Evolutionary conservation across 23 red algal species (phyloP).

Genomic region (Agarophyton chilense): DNA sequence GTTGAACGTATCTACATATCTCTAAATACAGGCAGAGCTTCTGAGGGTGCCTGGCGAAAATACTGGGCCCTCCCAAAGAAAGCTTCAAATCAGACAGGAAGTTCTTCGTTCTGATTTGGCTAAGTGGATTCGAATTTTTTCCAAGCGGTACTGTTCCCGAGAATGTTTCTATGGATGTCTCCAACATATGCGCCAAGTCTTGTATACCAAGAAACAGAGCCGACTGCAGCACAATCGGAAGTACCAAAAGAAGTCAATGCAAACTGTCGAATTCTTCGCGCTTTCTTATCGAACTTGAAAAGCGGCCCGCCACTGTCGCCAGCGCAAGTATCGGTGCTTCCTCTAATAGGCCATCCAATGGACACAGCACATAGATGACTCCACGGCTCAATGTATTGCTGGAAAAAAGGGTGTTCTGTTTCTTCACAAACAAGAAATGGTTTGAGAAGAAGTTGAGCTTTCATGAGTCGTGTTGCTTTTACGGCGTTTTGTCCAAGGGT

Average conservation of each 20-base stretch:
- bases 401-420: conserved; percentile 25
- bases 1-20: no score
- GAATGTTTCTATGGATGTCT: conserved; percentile 29
- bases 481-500: conserved; percentile 9
- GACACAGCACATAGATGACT: conserved; percentile 49
- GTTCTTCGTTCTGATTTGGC: background rate
- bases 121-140: background rate
- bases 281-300: background rate
- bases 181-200: conserved; percentile 22
- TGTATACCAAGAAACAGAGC: conserved; percentile 65
- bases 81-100: no score
- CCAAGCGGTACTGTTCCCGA: conserved; percentile 28
- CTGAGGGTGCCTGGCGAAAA: no score
- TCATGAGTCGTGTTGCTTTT: conserved; percentile 41
- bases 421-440: conserved; percentile 30
- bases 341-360: conserved; percentile 32
- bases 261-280: conserved; percentile 32
- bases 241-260: conserved; percentile 57
- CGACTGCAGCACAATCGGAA: conserved; percentile 17
- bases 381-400: background rate
- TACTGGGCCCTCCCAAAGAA: no score
- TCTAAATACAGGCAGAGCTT: no score
- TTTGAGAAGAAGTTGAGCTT: conserved; percentile 28
- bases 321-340: conserved; percentile 50
- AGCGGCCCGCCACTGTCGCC: conserved; percentile 67